Evolutionary conservation across 2,329 filamentous ascomycete genomes (phyloP).

Genomic region (Calonectria crousiana): DNA sequence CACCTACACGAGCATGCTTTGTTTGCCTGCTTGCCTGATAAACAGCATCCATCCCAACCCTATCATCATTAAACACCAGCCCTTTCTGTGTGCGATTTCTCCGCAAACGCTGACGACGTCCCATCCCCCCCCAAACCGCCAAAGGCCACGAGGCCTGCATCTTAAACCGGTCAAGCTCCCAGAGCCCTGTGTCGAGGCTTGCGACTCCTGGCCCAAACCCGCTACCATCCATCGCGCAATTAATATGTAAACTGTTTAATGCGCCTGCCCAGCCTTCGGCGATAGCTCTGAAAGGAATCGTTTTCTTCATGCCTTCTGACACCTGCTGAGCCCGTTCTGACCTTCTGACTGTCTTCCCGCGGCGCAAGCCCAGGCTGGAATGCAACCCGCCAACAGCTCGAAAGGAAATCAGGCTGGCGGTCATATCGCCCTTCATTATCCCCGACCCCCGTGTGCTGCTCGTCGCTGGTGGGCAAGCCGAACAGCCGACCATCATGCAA

Average conservation of each 20-base stretch:
- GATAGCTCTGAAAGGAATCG: slow-evolving; percentile 23
- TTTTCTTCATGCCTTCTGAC: background rate
- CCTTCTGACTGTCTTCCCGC: slow-evolving; percentile 9
- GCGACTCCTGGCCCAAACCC: background rate
- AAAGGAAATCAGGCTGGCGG: background rate
- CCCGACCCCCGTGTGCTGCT: slow-evolving; percentile 1
- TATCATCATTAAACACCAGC: slow-evolving; percentile 18
- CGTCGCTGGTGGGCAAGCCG: background rate
- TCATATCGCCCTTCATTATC: slow-evolving; percentile 4
- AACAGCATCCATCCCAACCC: slow-evolving; percentile 7
- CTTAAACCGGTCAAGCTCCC: slow-evolving; percentile 43
- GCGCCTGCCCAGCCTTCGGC: slow-evolving; percentile 7
- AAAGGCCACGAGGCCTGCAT: slow-evolving; percentile 40
- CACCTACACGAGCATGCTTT: slow-evolving; percentile 9
- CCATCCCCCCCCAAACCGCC: slow-evolving; percentile 8
- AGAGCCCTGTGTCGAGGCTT: background rate
- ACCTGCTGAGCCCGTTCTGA: background rate
- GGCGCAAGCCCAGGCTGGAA: slow-evolving; percentile 19
- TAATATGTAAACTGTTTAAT: slow-evolving; percentile 3
- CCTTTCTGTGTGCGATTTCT: slow-evolving; percentile 10
- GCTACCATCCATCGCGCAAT: background rate
- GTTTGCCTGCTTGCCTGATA: slow-evolving; percentile 3
- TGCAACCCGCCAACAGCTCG: slow-evolving; percentile 17
- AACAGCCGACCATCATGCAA: slow-evolving; percentile 13
- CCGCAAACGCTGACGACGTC: slow-evolving; percentile 40